Evolutionary conservation across 1,284 basidiomycete species (phyloP).

Genomic region (Violaceomyces palustris): DNA sequence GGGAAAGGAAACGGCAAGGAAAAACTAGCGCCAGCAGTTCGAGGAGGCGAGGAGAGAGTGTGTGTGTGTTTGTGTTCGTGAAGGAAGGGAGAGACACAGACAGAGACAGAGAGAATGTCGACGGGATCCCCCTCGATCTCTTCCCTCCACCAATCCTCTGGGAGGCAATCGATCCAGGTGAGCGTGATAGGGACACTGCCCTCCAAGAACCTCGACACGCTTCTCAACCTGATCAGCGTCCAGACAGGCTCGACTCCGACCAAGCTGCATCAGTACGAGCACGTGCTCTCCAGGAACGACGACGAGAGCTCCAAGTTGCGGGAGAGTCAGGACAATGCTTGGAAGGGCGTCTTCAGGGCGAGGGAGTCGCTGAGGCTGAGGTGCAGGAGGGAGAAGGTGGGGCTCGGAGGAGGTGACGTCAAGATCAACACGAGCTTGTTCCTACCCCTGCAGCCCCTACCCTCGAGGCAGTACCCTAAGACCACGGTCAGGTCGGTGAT

Average conservation of each 20-base stretch:
- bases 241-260: too few relatives aligned
- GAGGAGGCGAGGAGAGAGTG: too few relatives aligned
- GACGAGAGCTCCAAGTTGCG: conserved; percentile 13
- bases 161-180: not conserved
- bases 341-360: conserved; percentile 22
- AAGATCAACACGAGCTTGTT: too few relatives aligned
- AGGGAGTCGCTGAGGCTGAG: conserved; percentile 12
- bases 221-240: conserved; percentile 4
- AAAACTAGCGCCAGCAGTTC: too few relatives aligned
- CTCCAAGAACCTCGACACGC: conserved; percentile 2
- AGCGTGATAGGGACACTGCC: not conserved
- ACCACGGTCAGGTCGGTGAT: conserved; percentile 18
- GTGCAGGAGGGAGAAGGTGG: conserved; percentile 4
- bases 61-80: too few relatives aligned
- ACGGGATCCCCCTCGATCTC: too few relatives aligned
- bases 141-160: not conserved
- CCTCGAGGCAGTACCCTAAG: conserved; percentile 18
- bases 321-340: conserved; percentile 30
- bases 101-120: too few relatives aligned
- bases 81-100: too few relatives aligned
- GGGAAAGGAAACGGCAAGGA: too few relatives aligned
- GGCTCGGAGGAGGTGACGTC: conserved; percentile 5
- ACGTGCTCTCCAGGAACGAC: conserved; percentile 17
- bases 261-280: conserved; percentile 19
- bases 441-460: conserved; percentile 14